Percentiles rank a stretch among this genome's conserved stretches.
Evolutionary conservation across 495 filamentous ascomycete genomes (phyloP).

Genomic region (Bacidia gigantensis): DNA sequence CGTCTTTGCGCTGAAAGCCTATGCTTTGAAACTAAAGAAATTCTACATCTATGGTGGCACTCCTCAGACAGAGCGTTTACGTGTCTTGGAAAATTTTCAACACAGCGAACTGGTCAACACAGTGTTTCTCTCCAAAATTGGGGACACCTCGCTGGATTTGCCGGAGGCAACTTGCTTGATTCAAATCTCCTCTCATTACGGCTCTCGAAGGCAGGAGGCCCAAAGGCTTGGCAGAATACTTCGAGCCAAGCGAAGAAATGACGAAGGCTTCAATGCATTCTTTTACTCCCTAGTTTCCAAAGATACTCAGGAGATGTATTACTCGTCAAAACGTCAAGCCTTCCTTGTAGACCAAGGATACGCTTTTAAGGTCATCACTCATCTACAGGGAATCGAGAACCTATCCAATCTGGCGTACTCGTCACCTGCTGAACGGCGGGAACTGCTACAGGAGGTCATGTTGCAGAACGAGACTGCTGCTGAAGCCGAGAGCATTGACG

Average conservation of each 20-base stretch:
- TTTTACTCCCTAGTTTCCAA: slow-evolving; percentile 97
- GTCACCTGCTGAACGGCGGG: slow-evolving; percentile 67
- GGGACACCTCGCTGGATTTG: slow-evolving; percentile 91
- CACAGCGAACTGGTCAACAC: slow-evolving; percentile 88
- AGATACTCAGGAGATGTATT: slow-evolving; percentile 97
- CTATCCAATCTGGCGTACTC: slow-evolving; percentile 68
- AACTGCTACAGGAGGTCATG: slow-evolving; percentile 84
- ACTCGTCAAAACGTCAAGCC: slow-evolving; percentile 91
- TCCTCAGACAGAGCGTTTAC: slow-evolving; percentile 68
- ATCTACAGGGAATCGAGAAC: slow-evolving; percentile 79
- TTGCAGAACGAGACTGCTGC: slow-evolving; percentile 71
- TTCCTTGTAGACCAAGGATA: slow-evolving; percentile 98
- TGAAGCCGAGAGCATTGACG: slow-evolving; percentile 63
- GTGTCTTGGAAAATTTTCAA: slow-evolving; percentile 92
- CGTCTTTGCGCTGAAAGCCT: slow-evolving; percentile 79
- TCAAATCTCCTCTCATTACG: slow-evolving; percentile 96
- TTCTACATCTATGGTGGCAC: slow-evolving; percentile 92
- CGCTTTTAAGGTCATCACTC: slow-evolving; percentile 98
- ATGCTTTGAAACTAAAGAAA: slow-evolving; percentile 73
- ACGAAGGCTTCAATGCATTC: slow-evolving; percentile 99
- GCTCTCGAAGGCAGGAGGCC: slow-evolving; percentile 92
- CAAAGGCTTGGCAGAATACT: slow-evolving; percentile 92
- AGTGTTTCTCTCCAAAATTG: slow-evolving; percentile 95
- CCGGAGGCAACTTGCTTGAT: slow-evolving; percentile 96
- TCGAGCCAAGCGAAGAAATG: slow-evolving; percentile 87